Conservation (phyloP, 306 rosid species). For the Nissolia schottii region DNA sequence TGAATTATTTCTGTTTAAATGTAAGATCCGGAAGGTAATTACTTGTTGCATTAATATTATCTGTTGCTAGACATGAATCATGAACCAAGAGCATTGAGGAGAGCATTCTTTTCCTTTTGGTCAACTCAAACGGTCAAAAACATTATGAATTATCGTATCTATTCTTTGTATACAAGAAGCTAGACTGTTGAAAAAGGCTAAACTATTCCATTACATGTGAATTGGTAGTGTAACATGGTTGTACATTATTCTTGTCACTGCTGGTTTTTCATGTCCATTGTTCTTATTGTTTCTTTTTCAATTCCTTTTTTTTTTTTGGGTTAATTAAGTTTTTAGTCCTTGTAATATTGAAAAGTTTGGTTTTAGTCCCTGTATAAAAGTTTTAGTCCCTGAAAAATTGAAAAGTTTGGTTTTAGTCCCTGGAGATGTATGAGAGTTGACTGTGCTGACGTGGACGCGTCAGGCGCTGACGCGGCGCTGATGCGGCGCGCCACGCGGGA, state of each 20-base stretch:
- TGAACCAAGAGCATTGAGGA: not conserved
- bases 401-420: too few relatives aligned
- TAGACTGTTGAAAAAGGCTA: not conserved
- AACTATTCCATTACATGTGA: too few relatives aligned
- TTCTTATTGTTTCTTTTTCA: not conserved
- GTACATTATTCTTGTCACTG: not conserved
- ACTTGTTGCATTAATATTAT: not conserved
- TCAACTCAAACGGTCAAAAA: not conserved
- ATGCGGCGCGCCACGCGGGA: too few relatives aligned
- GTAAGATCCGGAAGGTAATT: not conserved
- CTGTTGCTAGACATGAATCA: not conserved
- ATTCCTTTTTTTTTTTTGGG: too few relatives aligned
- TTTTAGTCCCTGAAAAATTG: too few relatives aligned
- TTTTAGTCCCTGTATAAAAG: too few relatives aligned
- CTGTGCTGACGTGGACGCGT: too few relatives aligned
- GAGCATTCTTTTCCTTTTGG: not conserved
- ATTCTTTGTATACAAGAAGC: not conserved
- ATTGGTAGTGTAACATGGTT: not conserved
- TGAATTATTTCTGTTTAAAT: not conserved
- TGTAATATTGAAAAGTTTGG: too few relatives aligned
- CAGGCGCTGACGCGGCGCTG: too few relatives aligned
- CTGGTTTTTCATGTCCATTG: not conserved
- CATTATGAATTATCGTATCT: not conserved
- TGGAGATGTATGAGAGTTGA: too few relatives aligned
- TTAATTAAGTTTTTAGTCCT: too few relatives aligned